Evolutionary conservation across 2,329 filamentous ascomycete genomes (phyloP).

Genomic region (Penicillium crustosum): DNA sequence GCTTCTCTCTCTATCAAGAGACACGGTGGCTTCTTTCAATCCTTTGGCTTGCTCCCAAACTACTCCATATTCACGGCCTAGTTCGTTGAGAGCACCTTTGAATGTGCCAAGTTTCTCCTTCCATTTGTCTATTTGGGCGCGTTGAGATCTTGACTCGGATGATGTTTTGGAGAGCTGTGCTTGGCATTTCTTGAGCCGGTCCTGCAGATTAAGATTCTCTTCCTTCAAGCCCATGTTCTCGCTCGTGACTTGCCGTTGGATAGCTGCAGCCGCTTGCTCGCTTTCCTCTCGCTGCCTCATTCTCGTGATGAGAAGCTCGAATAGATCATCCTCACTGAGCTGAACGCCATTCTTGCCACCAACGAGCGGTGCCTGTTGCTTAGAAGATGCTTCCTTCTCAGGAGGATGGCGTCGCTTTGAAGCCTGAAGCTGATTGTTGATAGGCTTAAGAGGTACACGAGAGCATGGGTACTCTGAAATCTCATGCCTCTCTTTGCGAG

Average conservation of each 20-base stretch:
- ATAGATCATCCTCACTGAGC: slow-evolving; percentile 38
- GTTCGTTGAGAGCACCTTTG: slow-evolving; percentile 32
- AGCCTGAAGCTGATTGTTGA: slow-evolving; percentile 10
- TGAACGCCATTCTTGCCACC: slow-evolving; percentile 1
- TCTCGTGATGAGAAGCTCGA: slow-evolving; percentile 36
- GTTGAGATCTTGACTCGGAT: slow-evolving; percentile 22
- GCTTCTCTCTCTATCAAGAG: slow-evolving; percentile 27
- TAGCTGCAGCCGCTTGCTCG: slow-evolving; percentile 22
- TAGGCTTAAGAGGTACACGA: neutral
- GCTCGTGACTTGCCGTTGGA: slow-evolving; percentile 30
- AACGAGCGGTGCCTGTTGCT: slow-evolving; percentile 1
- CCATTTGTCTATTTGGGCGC: slow-evolving; percentile 34
- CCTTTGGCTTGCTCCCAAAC: slow-evolving; percentile 33
- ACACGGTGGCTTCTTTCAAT: slow-evolving; percentile 26
- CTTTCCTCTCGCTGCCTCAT: slow-evolving; percentile 38
- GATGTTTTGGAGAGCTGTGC: slow-evolving; percentile 21
- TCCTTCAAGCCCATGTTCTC: slow-evolving; percentile 26
- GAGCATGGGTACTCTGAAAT: neutral
- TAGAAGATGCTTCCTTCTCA: neutral
- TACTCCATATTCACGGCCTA: slow-evolving; percentile 36
- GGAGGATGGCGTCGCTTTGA: slow-evolving; percentile 17
- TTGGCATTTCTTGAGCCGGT: slow-evolving; percentile 22
- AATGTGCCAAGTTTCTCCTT: slow-evolving; percentile 36
- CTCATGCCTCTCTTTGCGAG: neutral
- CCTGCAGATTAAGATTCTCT: slow-evolving; percentile 32